phyloP scores from a whole-genome alignment of 306 rosid species.

The Herpetospermum pedunculosum region DNA sequence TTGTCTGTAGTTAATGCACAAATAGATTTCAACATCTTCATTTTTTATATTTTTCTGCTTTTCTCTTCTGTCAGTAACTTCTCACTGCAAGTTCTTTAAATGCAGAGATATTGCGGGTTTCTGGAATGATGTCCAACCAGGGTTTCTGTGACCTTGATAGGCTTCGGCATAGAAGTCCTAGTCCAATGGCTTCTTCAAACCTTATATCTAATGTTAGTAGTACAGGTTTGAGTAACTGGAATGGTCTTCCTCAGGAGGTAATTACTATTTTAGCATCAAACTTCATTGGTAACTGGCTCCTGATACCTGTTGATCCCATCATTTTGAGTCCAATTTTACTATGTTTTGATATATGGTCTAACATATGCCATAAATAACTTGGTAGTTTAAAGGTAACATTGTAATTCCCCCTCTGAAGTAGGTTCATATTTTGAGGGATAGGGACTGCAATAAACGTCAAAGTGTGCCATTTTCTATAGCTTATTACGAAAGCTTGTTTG shows the following conservation, averaged over 20 bases:
- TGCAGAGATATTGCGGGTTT: constrained; percentile 91
- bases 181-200: constrained; percentile 96
- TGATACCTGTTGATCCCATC: background rate
- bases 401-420: background rate
- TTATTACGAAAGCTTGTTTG: background rate
- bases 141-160: constrained; percentile 95
- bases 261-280: constrained; percentile 3
- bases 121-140: constrained; percentile 97
- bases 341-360: background rate
- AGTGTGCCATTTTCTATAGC: background rate
- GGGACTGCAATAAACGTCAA: background rate
- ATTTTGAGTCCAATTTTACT: background rate
- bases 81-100: background rate
- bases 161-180: constrained; percentile 93
- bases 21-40: background rate
- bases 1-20: background rate
- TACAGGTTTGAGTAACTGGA: constrained; percentile 82
- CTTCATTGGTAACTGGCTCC: constrained; percentile 6
- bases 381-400: background rate
- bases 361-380: background rate
- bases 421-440: background rate
- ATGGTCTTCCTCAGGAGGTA: constrained; percentile 86
- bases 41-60: background rate
- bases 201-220: constrained; percentile 72
- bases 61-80: background rate